A percentile compares a stretch with the other conserved stretches of the same genome.
phyloP scores from a whole-genome alignment of 1,139 yeast genomes.

The Protomyces pachydermus region DNA sequence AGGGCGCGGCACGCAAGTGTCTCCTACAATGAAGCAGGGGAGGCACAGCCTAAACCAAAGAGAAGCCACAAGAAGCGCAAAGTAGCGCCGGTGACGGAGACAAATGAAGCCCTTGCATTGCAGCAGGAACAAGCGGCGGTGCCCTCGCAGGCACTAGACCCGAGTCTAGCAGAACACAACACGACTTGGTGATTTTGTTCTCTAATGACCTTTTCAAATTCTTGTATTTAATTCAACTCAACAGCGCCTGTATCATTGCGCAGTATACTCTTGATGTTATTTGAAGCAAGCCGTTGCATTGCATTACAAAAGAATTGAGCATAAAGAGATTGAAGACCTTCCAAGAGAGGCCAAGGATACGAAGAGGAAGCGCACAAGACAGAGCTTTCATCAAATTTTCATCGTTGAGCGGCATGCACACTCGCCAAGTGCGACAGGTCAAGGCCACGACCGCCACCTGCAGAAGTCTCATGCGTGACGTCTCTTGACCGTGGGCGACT shows the following conservation, averaged over 20 bases:
- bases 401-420: not conserved
- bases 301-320: too few relatives aligned
- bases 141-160: not conserved
- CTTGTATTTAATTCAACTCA: too few relatives aligned
- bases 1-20: not conserved
- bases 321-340: too few relatives aligned
- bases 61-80: not conserved
- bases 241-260: too few relatives aligned
- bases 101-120: not conserved
- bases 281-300: too few relatives aligned
- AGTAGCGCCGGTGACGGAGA: not conserved
- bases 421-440: not conserved
- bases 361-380: not conserved
- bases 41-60: not conserved
- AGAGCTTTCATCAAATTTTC: not conserved
- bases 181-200: not conserved
- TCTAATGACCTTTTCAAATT: too few relatives aligned
- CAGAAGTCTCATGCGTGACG: not conserved
- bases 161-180: not conserved
- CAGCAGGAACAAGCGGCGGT: not conserved
- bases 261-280: too few relatives aligned
- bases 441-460: not conserved
- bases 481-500: not conserved
- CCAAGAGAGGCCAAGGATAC: not conserved
- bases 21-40: not conserved